Evolutionary conservation across 257 asterid genomes (phyloP).

Genomic region (Lavandula angustifolia): DNA sequence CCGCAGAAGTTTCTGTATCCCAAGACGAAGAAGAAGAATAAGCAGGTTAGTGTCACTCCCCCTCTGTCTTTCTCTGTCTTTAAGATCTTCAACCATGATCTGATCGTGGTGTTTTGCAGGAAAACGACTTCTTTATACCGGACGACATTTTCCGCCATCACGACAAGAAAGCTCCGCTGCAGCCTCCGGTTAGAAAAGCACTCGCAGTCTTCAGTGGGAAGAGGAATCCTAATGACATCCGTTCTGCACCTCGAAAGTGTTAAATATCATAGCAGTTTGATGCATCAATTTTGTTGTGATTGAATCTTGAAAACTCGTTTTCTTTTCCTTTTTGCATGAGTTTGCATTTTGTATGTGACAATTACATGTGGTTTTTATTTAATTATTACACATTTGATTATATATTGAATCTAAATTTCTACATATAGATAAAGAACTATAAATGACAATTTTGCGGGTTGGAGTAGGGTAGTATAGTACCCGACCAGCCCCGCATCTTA

Average conservation of each 20-base stretch:
- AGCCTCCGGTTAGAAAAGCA: too few species aligned
- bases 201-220: constrained; percentile 41
- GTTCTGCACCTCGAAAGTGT: constrained; percentile 66
- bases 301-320: too few species aligned
- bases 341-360: too few species aligned
- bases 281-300: constrained; percentile 12
- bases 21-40: constrained; percentile 80
- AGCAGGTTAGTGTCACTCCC: constrained; percentile 48
- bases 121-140: constrained; percentile 53
- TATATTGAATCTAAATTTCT: not conserved
- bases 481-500: too few species aligned
- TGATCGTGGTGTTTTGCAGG: constrained; percentile 41
- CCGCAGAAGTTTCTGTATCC: constrained; percentile 84
- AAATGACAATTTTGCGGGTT: too few species aligned
- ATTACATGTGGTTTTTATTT: too few species aligned
- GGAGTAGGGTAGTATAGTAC: too few species aligned
- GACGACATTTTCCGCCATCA: constrained; percentile 71
- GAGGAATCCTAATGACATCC: constrained; percentile 95
- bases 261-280: constrained; percentile 18
- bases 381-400: not conserved
- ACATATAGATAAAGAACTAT: not conserved
- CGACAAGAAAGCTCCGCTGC: constrained; percentile 37
- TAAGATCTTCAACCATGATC: not conserved
- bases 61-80: not conserved
- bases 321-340: too few species aligned